phyloP scores from a whole-genome alignment of 2,329 filamentous ascomycete species.

The Cryphonectria nitschkei region DNA sequence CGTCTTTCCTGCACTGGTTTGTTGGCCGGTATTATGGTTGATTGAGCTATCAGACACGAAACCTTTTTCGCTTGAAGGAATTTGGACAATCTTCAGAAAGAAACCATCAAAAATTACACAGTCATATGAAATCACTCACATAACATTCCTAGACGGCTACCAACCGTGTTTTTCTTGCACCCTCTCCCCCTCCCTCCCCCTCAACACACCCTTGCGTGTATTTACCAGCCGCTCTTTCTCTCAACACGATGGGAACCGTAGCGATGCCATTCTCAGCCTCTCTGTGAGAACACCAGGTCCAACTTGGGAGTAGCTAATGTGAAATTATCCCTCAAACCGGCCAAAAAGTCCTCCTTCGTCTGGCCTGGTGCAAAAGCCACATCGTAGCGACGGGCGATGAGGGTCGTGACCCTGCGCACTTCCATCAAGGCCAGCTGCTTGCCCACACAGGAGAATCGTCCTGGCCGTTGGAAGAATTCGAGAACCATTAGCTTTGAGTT shows the following conservation, averaged over 20 bases:
- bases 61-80: too few species aligned
- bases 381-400: conserved; percentile 32
- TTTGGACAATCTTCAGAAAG: too few species aligned
- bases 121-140: too few species aligned
- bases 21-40: too few species aligned
- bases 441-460: conserved; percentile 24
- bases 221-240: neutral
- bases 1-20: too few species aligned
- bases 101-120: too few species aligned
- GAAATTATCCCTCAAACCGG: conserved; percentile 32
- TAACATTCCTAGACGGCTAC: too few species aligned
- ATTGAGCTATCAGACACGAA: too few species aligned
- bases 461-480: too few species aligned
- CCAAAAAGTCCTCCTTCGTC: conserved; percentile 31
- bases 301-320: conserved; percentile 23
- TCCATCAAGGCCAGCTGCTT: conserved; percentile 27
- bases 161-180: too few species aligned
- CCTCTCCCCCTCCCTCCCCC: too few species aligned
- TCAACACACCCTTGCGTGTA: neutral
- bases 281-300: conserved; percentile 18
- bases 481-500: neutral
- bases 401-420: conserved; percentile 22
- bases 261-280: neutral
- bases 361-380: conserved; percentile 29
- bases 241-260: neutral